These are phyloP conservation scores for Echinochloa phyllopogon DNA, from an alignment of 176 grass and related monocot genomes.

Conservation along the genomic window DNA sequence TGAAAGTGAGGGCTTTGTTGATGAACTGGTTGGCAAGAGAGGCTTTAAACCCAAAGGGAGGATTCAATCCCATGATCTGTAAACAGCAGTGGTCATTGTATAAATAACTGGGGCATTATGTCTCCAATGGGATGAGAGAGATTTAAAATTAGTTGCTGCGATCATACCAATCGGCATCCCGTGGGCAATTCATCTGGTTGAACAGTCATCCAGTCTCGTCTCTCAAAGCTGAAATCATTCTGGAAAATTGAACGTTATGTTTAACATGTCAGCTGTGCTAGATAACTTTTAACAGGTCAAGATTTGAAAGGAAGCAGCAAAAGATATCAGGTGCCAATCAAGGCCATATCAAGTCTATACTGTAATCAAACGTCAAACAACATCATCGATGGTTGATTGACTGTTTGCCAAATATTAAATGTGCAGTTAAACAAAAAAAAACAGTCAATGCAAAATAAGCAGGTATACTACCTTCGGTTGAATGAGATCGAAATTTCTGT, in stretches of 20 bases:
- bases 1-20: conserved; percentile 87
- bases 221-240: conserved; percentile 96
- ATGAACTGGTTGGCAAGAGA: conserved; percentile 90
- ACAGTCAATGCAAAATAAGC: neutral
- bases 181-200: conserved; percentile 72
- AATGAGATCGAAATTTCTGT: conserved; percentile 95
- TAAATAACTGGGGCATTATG: conserved; percentile 27
- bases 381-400: neutral
- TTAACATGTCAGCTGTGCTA: conserved; percentile 3
- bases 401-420: conserved; percentile 24
- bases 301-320: conserved; percentile 8
- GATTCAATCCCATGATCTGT: conserved; percentile 96
- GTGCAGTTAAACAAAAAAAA: conserved; percentile 6
- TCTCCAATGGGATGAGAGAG: conserved; percentile 14
- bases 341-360: conserved; percentile 11
- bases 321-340: conserved; percentile 9
- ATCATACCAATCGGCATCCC: conserved; percentile 77
- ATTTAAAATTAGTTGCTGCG: conserved; percentile 15
- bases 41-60: conserved; percentile 92
- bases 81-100: neutral
- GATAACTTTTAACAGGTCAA: conserved; percentile 3
- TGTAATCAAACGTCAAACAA: neutral
- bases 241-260: conserved; percentile 45
- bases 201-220: conserved; percentile 89
- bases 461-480: conserved; percentile 65